Evolutionary conservation across 345 rosid species (phyloP), one percentile per base, ranked within the genome.

Genomic region (Hevea brasiliensis): DNA sequence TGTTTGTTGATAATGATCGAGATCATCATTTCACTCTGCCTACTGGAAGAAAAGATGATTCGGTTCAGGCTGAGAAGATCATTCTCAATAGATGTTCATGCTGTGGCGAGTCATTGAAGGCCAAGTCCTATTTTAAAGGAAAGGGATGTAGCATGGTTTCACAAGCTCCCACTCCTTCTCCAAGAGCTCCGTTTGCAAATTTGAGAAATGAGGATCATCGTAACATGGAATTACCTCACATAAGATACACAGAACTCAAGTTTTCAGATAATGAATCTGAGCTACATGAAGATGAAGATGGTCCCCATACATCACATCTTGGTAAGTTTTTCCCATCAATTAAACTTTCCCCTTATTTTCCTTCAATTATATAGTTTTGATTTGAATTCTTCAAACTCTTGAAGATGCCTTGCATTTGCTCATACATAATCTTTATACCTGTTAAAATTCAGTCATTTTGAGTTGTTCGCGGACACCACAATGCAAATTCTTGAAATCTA

Each of bases 111-210:
- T 83, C 85, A 51, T 74, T 90, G 88, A 92, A 89, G 80, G 59
- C 76, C 14, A 87, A 78, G 70, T 60, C 85, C n/a, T 45, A 74
- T 8, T 32, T 73, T 0, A 87, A 79, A 65, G 84, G 76, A n/a
- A 87, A 76, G 67, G 76, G 56, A 61, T 18, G 70, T 1, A 74
- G 73, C 68, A 23, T 73, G 0, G 18, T 76, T 48, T 76, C 90
- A 71, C 78, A 77, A 24, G 94, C 90, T 69, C 93, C 93, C 4
- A 71, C 94, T 72, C 90, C 98, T 37, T 87, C 98, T 67, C 98
- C 96, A 4, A 77, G 91, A 70, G 86, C 86, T 10, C 67, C 89
- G 0, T 63, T 82, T 60, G 65, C 42, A 27, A 48, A 58, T 18
- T 47, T 59, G 11, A 81, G 74, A 71, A 67, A 61, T 47, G 83